Evolutionary conservation across 129 eudicot species (phyloP), one percentile per base, ranked within the genome.

Genomic region (Chrysanthemum seticuspe): DNA sequence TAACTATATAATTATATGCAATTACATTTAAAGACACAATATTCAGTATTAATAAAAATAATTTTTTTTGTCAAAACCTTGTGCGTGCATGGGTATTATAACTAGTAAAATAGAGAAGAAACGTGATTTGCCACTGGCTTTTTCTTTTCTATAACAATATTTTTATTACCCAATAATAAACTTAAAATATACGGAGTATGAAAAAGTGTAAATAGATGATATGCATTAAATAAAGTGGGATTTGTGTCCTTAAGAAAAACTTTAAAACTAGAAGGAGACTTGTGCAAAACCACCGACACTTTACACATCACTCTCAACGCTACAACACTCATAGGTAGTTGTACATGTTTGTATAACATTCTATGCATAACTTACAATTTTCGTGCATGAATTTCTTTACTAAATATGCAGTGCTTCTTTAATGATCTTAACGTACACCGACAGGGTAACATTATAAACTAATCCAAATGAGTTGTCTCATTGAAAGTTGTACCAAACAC

Each of bases 391-490:
- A 44, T 3, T 29, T 62, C 6, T 62, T 25, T 62, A 55, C 64
- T 19, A 29, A 50, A 68, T 48, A 13, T 68, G 27, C 49, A 15
- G 19, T 3, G 70, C 25, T 66, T 16, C 71, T 75, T 76, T 61
- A 5, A 21, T 54, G 64, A 36, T n/a, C 60, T 78, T 78, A 13
- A 57, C 58, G 74, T 78, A 56, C 82, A 78, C 82, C 82, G 82
- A 78, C 82, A 71, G 61, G 78, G 71, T 57, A 72, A 77, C 73
- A 78, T 78, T 29, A 56, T 72, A 47, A 9, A 78, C 13, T 72
- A 56, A 65, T 72, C 72, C 73, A 72, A 65, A 65, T 78, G 82
- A 78, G 82, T 78, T 78, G 82, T 78, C 78, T 78, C 63, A 56
- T 78, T 56, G 82, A 68, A 65, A 72, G 73, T 78, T 78, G 82